Evolutionary conservation across 106 monocot species (phyloP), one percentile per base, ranked within the genome.

Genomic region (Vanilla planifolia): DNA sequence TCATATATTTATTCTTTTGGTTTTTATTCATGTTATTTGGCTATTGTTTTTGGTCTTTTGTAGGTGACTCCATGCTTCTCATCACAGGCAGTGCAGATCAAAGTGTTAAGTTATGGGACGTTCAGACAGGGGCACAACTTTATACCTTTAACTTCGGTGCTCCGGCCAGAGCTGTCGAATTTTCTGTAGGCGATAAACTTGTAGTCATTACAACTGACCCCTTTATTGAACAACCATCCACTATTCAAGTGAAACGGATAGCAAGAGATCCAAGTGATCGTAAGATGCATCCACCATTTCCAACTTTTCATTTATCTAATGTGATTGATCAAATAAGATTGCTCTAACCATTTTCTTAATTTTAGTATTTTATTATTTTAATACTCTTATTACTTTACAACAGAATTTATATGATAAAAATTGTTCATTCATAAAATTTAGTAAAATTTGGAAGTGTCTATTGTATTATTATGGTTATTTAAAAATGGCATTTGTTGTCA

Each of bases 221-320:
- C 7, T 95, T 95, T 64, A 83, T 84, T 78, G 86, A 55, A 10
- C 65, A 74, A 8, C 66, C 70, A 9, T 67, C 95, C 32, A 70
- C 86, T 13, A 90, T 90, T 56, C 95, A 95, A 74, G 86, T 95
- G 45, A 95, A 95, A 51, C 45, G 64, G 30, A 95, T 95, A 43
- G 75, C 89, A 0, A 58, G 39, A 45, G 80, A 95, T 59, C 48
- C 74, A 25, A 61, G n/a, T 41, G 89, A 89, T 47, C 95, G 95
- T 95, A 76, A 51, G 82, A 21, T 5, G 33, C 21, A 2, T 20
- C 21, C 35, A 4, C 20, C 2, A 21, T 36, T 34, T 36, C 32
- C n/a, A 28, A 17, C 10, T 37, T 32, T 30, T 32, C 20, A 50
- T 26, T 50, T 24, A 50, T 50, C 6, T 25, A 5, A 50, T 25